Evolutionary conservation across 2,329 filamentous ascomycete species (phyloP), one percentile per base, ranked within the genome.

Genomic region (Diaporthe humulicola): DNA sequence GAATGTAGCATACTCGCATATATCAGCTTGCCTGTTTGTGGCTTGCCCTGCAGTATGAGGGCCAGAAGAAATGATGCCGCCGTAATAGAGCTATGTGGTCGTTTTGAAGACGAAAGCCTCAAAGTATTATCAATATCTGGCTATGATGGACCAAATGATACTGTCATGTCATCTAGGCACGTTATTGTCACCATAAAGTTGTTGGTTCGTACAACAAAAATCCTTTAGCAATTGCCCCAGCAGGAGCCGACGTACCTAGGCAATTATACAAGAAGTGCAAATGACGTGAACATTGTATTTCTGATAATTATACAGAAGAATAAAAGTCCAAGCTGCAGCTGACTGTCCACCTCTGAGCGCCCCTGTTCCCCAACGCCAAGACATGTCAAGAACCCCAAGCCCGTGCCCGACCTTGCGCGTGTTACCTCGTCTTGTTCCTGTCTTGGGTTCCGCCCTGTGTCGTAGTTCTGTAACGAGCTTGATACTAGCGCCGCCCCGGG

Each of bases 401-500:
- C 33, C 38, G 14, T 28, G 48, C 64, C 15, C 64, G 48, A 38
- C 33, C 2, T 5, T 25, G 3, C 8, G 33, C 12, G 61, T 67
- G 14, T 67, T 64, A 28, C 40, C n/a, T 64, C 25, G 14, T 19
- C 58, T 61, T 42, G 25, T 64, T 28, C 30, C 58, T 45, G 64
- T 52, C 45, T 67, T 50, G 45, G 64, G 48, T 48, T 52, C 45
- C 64, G 64, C 50, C 64, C 30, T 25, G 42, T 28, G 64, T 52
- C 45, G 30, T 52, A 9, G 45, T 54, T 69, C 64, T 69, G 64
- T 69, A 69, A 69, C 64, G 10, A 54, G 33, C 48, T 69, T 69
- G 48, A 69, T 40, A 54, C 64, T 54, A 69, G 64, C 33, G 64
- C 64, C 33, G 19, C 64, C 40, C 15, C 14, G n/a, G 45, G 64